Evolutionary conservation across 257 asterid genomes (phyloP), one percentile per base, ranked within the genome.

Genomic region (Parsonsia alboflavescens): DNA sequence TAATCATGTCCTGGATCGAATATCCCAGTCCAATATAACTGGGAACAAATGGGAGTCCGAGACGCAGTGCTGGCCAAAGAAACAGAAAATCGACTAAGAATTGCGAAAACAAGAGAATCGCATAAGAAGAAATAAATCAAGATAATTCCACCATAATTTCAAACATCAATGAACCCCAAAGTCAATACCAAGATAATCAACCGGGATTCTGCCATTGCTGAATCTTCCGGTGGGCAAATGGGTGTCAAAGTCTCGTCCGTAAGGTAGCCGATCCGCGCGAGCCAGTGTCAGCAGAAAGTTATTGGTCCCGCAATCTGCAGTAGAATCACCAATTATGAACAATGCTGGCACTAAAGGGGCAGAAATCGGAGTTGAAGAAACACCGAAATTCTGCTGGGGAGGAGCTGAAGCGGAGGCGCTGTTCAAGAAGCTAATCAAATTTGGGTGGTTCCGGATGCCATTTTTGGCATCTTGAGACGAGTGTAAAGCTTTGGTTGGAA

Each of bases 291-390:
- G 93, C 24, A 94, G 96, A 76, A 87, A 88, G 78, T 92, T 94
- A 66, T 92, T 92, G 61, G 96, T 94, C 9, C 99, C 98, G 77
- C 91, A 85, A 74, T 94, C 99, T n/a, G 89, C 99, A 3, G 98
- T 88, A 42, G 99, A 92, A 79, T 94, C 98, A 9, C 99, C 99
- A 41, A 95, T 88, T 2, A 95, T 91, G 65, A 95, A 95, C 80
- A 95, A 54, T 9, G 98, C 99, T 2, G 96, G 96, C 46, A 79
- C 92, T 19, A 74, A 76, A 74, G 39, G 39, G 1, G 3, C 39
- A 33, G 88, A 53, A 76, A 5, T 65, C 39, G 5, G 59, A 41
- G 11, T 5, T 48, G 70, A 58, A 6, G 77, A 56, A 49, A 42
- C 13, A 45, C 17, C 69, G 17, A 49, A 59, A 39, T 50, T 71